phyloP scores from a whole-genome alignment of 2,329 filamentous ascomycete genomes.

The Pyrenophora graminea region DNA sequence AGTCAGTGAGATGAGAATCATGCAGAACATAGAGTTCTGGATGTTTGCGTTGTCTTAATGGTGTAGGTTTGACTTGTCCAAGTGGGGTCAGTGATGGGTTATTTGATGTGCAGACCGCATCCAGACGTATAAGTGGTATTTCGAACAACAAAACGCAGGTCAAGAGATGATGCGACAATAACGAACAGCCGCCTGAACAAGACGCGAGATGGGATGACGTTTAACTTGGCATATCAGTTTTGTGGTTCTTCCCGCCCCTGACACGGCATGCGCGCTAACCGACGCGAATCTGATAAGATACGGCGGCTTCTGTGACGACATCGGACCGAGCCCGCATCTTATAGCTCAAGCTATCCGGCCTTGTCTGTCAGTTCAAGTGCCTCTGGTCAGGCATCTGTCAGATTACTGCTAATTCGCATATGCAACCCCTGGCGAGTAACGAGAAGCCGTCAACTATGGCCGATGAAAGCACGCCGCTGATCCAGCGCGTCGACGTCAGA shows the following conservation, averaged over 20 bases:
- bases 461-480: conserved; percentile 68
- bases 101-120: neutral
- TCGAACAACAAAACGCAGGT: no score
- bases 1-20: no score
- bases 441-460: conserved; percentile 46
- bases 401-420: conserved; percentile 6
- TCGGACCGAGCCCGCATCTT: neutral
- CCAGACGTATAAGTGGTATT: no score
- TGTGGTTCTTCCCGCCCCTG: conserved; percentile 6
- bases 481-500: conserved; percentile 64
- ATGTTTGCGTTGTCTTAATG: neutral
- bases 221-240: neutral
- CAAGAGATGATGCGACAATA: neutral
- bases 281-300: conserved; percentile 18
- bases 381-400: conserved; percentile 3
- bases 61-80: neutral
- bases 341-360: conserved; percentile 8
- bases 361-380: conserved; percentile 2
- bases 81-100: no score
- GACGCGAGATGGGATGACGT: neutral
- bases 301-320: conserved; percentile 14
- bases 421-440: conserved; percentile 25
- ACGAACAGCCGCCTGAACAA: neutral
- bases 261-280: conserved; percentile 9
- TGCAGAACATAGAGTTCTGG: neutral